These are phyloP conservation scores for Yamadazyma oceani DNA, from an alignment of 1,139 yeast species.

Conservation along the genomic window DNA sequence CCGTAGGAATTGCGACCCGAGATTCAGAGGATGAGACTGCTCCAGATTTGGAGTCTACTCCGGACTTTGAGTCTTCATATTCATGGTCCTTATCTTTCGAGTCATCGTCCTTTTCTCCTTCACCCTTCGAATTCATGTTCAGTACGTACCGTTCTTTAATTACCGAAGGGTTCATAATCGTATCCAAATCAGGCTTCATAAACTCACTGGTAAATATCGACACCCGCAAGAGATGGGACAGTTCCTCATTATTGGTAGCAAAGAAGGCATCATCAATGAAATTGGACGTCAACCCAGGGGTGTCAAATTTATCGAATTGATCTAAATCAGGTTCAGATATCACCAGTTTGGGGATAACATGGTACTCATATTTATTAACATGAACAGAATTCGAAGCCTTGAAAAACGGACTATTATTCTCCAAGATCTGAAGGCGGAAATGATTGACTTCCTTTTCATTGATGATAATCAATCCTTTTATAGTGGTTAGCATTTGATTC, in stretches of 20 bases:
- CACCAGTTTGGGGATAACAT: conserved; percentile 25
- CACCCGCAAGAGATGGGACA: conserved; percentile 31
- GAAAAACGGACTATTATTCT: conserved; percentile 26
- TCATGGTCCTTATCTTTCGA: no score
- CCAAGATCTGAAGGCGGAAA: conserved; percentile 33
- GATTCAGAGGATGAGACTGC: no score
- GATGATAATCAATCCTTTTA: conserved; percentile 35
- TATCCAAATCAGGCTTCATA: conserved; percentile 14
- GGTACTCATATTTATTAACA: conserved; percentile 38
- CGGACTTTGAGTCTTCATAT: no score
- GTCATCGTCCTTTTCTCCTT: no score
- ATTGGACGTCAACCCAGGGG: conserved; percentile 7
- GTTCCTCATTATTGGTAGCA: conserved; percentile 10
- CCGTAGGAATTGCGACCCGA: conserved; percentile 51
- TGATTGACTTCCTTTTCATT: conserved; percentile 26
- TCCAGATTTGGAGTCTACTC: no score
- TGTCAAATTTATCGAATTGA: conserved; percentile 13
- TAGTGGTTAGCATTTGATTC: conserved; percentile 24
- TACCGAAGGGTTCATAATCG: conserved; percentile 25
- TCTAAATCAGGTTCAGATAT: conserved; percentile 30
- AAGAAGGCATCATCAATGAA: conserved; percentile 39
- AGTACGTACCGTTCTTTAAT: conserved; percentile 31
- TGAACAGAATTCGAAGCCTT: conserved; percentile 5
- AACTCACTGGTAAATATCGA: conserved; percentile 36
- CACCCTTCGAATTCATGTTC: no score